phyloP scores from a whole-genome alignment of 208 protist species.

The Polymyxa betae region DNA sequence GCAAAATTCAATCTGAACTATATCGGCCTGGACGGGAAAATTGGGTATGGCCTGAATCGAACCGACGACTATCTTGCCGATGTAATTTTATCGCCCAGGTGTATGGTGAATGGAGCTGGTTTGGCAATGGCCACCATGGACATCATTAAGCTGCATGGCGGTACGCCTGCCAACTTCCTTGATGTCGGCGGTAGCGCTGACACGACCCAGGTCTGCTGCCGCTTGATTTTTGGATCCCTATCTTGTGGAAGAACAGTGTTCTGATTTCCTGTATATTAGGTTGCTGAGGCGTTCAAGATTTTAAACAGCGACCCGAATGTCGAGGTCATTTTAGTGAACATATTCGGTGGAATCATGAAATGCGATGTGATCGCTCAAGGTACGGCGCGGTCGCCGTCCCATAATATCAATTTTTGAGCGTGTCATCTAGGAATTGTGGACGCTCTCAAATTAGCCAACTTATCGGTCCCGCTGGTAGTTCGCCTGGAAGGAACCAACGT shows the following conservation, averaged over 20 bases:
- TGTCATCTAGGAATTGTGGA: slow-evolving; percentile 86
- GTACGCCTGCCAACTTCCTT: slow-evolving; percentile 98
- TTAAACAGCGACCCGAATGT: slow-evolving; percentile 88
- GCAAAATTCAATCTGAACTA: slow-evolving; percentile 97
- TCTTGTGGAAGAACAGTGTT: background rate
- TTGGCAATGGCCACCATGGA: slow-evolving; percentile 99
- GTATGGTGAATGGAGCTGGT: slow-evolving; percentile 86
- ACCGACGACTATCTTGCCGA: background rate
- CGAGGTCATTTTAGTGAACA: slow-evolving; percentile 91
- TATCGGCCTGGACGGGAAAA: slow-evolving; percentile 98
- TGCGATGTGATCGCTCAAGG: slow-evolving; percentile 97
- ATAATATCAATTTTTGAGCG: no score
- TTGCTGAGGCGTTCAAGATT: slow-evolving; percentile 95
- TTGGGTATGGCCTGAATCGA: slow-evolving; percentile 76
- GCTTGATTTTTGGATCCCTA: background rate
- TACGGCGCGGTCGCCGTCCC: slow-evolving; percentile 75
- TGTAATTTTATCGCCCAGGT: background rate
- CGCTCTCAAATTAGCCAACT: slow-evolving; percentile 75
- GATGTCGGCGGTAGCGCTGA: slow-evolving; percentile 90
- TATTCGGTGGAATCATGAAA: slow-evolving; percentile 99
- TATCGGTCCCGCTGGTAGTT: slow-evolving; percentile 89
- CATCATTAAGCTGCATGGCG: slow-evolving; percentile 96
- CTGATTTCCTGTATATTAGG: slow-evolving; percentile 72
- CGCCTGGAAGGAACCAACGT: slow-evolving; percentile 90
- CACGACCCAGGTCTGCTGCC: background rate